Evolutionary conservation across 768 basidiomycete species (phyloP).

Genomic region (Lyophyllum semitale): DNA sequence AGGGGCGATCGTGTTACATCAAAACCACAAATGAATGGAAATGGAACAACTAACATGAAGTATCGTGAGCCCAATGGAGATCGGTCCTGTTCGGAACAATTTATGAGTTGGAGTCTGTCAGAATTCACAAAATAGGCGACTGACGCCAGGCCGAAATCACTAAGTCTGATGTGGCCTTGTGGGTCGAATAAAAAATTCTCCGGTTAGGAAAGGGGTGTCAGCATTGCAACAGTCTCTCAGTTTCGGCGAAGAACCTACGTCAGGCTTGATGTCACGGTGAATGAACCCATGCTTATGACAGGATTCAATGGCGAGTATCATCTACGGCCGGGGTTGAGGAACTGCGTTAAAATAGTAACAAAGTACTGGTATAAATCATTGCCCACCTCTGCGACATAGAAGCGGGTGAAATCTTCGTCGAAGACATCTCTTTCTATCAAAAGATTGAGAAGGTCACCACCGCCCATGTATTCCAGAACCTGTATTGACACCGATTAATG

Average conservation of each 20-base stretch:
- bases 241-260: slow-evolving; percentile 51
- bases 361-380: slow-evolving; percentile 10
- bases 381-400: slow-evolving; percentile 90
- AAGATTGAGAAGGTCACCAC: slow-evolving; percentile 94
- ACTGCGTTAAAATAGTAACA: slow-evolving; percentile 20
- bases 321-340: slow-evolving; percentile 44
- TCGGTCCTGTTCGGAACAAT: slow-evolving; percentile 59
- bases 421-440: slow-evolving; percentile 91
- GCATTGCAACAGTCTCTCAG: slow-evolving; percentile 18
- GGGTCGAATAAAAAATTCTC: slow-evolving; percentile 96
- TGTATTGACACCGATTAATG: slow-evolving; percentile 45
- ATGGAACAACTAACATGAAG: slow-evolving; percentile 60
- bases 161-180: slow-evolving; percentile 90
- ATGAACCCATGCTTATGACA: slow-evolving; percentile 96
- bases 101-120: not conserved
- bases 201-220: slow-evolving; percentile 15
- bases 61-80: slow-evolving; percentile 97
- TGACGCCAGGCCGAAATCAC: slow-evolving; percentile 95
- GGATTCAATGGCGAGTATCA: slow-evolving; percentile 91
- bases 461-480: slow-evolving; percentile 95
- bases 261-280: slow-evolving; percentile 96
- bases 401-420: slow-evolving; percentile 87
- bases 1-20: slow-evolving; percentile 15
- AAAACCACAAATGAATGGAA: slow-evolving; percentile 1
- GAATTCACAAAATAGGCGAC: slow-evolving; percentile 37